Evolutionary conservation across 495 filamentous ascomycete species (phyloP).

Genomic region (Neurospora pannonica): DNA sequence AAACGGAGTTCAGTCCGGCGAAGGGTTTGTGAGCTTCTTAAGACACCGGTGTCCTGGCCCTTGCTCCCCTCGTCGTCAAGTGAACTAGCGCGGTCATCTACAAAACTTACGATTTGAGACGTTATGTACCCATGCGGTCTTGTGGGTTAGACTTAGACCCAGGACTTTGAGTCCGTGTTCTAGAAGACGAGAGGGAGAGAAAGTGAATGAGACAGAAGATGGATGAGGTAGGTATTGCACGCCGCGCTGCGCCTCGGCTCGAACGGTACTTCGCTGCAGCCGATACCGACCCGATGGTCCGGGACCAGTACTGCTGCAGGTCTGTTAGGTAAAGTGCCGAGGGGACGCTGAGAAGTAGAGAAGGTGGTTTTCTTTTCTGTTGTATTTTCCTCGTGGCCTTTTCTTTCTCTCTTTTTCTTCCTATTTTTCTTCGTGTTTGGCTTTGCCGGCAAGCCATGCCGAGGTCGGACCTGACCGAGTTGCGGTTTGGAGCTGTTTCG

Average conservation of each 20-base stretch:
- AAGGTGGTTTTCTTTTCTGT: background rate
- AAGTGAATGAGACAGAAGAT: background rate
- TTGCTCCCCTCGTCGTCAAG: background rate
- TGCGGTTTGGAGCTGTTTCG: background rate
- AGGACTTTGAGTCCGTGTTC: background rate
- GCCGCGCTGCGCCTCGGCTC: background rate
- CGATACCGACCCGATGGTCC: background rate
- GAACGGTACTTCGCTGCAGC: background rate
- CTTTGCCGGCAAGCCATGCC: background rate
- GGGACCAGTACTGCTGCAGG: background rate
- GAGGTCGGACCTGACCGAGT: background rate
- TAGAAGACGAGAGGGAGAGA: background rate
- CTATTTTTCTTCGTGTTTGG: background rate
- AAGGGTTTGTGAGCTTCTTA: background rate
- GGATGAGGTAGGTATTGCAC: too few relatives aligned
- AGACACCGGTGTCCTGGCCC: background rate
- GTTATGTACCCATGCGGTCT: background rate
- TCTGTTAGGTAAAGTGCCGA: too few relatives aligned
- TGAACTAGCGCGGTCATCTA: background rate
- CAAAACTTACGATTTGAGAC: background rate
- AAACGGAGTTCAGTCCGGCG: background rate
- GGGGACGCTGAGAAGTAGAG: background rate
- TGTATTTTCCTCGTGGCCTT: background rate
- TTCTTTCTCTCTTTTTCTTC: background rate
- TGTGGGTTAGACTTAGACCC: background rate